Evolutionary conservation across 352 stramenopile species (phyloP), one percentile per base, ranked within the genome.

Genomic region (Phytophthora boehmeriae): DNA sequence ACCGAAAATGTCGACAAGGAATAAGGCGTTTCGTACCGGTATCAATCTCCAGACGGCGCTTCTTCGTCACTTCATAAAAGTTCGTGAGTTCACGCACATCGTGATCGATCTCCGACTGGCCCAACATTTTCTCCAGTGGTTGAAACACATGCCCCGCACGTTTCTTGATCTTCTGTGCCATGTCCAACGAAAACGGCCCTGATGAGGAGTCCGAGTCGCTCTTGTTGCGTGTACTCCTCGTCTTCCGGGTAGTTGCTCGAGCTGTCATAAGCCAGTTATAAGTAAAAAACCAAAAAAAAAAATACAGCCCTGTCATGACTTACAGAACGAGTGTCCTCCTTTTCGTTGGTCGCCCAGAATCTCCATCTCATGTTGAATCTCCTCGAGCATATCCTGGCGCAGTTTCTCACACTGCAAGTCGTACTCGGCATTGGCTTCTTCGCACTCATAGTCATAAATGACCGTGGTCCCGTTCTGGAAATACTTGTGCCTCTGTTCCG

Each of bases 281-380:
- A n/a, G n/a, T n/a, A n/a, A n/a, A n/a, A n/a, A n/a, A n/a, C n/a
- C n/a, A n/a, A n/a, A n/a, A n/a, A n/a, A n/a, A n/a, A n/a, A n/a
- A n/a, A n/a, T n/a, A n/a, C n/a, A n/a, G n/a, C n/a, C n/a, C 82
- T 92, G 50, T 17, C 42, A 48, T 35, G 30, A 47, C 69, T 47
- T 75, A 86, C 78, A 64, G 1, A 73, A 78, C 25, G 57, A 71
- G 45, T 73, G 75, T 19, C 65, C 77, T 44, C 82, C 80, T 23
- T 86, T 89, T 47, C 79, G 82, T 62, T 94, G 81, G 53, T 90
- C 85, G 43, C 85, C 71, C 27, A 92, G 71, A 51, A 91, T 88
- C 59, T 94, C 83, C 69, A 94, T 92, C 68, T 94, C 86, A 36
- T 92, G 73, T 41, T 92, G 79, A 68, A 94, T 94, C 66, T 94